Percentiles rank a stretch among this genome's conserved stretches.
Conservation (phyloP, 1,139 yeast genomes). For the Scheffersomyces titani region DNA sequence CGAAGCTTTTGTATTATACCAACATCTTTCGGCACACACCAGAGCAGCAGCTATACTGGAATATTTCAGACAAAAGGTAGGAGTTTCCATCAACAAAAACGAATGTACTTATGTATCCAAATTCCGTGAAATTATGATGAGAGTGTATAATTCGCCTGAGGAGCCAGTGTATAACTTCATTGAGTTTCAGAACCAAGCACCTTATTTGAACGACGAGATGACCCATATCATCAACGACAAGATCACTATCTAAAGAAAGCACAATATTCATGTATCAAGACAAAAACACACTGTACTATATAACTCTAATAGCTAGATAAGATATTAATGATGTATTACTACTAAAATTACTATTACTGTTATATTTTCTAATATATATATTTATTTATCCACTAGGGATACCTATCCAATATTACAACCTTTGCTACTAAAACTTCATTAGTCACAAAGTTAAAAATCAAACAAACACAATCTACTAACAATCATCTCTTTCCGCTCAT, state of each 20-base stretch:
- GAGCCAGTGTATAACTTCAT: constrained; percentile 18
- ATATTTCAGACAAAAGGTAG: constrained; percentile 5
- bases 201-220: constrained; percentile 1
- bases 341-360: neutral
- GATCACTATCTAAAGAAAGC: neutral
- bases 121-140: constrained; percentile 17
- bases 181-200: constrained; percentile 8
- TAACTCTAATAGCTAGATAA: neutral
- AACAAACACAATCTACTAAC: neutral
- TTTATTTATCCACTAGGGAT: neutral
- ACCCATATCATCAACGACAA: neutral
- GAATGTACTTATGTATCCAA: constrained; percentile 1
- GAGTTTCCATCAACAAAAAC: constrained; percentile 7
- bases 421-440: neutral
- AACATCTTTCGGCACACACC: constrained; percentile 7
- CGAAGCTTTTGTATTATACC: constrained; percentile 10
- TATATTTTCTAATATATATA: too few relatives aligned
- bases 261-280: neutral
- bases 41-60: constrained; percentile 6
- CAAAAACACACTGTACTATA: neutral
- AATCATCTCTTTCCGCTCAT: constrained; percentile 62
- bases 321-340: neutral
- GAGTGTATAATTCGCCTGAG: constrained; percentile 13
- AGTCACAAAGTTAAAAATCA: constrained; percentile 1
- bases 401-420: neutral